phyloP scores from a whole-genome alignment of 1,284 basidiomycete genomes.

The Athelia psychrophila region DNA sequence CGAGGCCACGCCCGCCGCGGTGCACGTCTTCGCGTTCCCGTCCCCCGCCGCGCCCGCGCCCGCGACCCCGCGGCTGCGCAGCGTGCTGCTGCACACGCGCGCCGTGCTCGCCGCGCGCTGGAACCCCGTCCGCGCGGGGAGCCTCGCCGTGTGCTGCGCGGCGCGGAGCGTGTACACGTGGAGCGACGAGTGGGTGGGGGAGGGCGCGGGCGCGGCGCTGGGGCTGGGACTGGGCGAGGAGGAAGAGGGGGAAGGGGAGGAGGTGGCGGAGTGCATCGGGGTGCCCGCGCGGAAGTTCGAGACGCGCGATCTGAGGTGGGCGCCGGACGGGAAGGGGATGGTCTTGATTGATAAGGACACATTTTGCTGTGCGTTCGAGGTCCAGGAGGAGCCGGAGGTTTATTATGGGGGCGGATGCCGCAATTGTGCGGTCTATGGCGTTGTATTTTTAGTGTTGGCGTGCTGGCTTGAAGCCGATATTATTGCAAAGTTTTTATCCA shows the following conservation, averaged over 20 bases:
- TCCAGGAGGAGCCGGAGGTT: constrained; percentile 46
- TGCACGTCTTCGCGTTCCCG: constrained; percentile 65
- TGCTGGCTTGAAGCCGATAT: too few species aligned
- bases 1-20: constrained; percentile 58
- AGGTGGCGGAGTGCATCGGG: constrained; percentile 81
- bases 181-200: constrained; percentile 78
- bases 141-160: constrained; percentile 67
- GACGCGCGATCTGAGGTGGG: constrained; percentile 66
- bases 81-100: constrained; percentile 61
- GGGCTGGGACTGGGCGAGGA: too few species aligned
- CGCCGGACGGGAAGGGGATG: constrained; percentile 81
- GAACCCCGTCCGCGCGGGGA: constrained; percentile 71
- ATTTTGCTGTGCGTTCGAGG: constrained; percentile 85
- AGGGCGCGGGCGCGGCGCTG: too few species aligned
- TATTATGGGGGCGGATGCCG: too few species aligned
- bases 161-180: constrained; percentile 70
- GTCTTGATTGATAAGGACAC: constrained; percentile 67
- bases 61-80: constrained; percentile 51
- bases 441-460: too few species aligned
- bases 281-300: constrained; percentile 75
- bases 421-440: too few species aligned
- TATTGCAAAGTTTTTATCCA: too few species aligned
- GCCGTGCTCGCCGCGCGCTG: constrained; percentile 64
- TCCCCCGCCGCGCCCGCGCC: constrained; percentile 34
- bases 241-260: constrained; percentile 45